Base-by-base conservation (phyloP, 176 grass and related monocot genomes). In the Rhynchospora pubera region DNA sequence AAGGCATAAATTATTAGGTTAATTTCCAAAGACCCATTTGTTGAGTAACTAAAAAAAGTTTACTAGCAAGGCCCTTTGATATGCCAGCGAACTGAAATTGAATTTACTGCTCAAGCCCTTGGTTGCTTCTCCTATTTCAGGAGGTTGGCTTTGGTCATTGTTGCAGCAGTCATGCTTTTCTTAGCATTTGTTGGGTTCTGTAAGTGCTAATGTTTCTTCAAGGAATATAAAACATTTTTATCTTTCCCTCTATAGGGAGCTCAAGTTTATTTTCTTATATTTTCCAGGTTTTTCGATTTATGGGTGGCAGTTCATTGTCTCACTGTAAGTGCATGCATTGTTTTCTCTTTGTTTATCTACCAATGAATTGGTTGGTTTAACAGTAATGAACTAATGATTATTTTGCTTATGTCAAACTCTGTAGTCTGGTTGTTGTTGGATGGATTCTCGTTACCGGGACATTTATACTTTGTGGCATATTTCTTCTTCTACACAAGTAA, bases 401-500 rank as follows among this genome's bases (percentile, higher is more conserved):
- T 75, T 21, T n/a, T 52, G 48, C 47, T 77, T 58, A 46, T 50
- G 22, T 21, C 45, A 50, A 77, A 62, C 79, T 88, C 15, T 91
- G 76, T 90, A 99, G 96, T 65, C 88, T 99, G 82, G 91, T 95
- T 34, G 52, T 95, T 81, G 26, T 82, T 88, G 96, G 91, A 85
- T 99, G 96, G 96, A 93, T 99, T 91, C 64, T 99, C 9, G 96
- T 99, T 34, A 85, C 96, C 1, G 96, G 87, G 39, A 99, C 96
- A 6, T 95, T 99, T 85, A 93, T 99, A 68, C 78, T 99, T 2
- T 99, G 96, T 0, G 96, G 96, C 53, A 63, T 95, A 42, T 99
- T 99, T 82, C 89, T 99, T 85, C 83, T 99, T 59, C 72, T 99
- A 19, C 96, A 99, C 64, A 99, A 99, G 96, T 99, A 91, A 73